Conservation (phyloP, 345 rosid genomes). For the Rhizophora apiculata region DNA sequence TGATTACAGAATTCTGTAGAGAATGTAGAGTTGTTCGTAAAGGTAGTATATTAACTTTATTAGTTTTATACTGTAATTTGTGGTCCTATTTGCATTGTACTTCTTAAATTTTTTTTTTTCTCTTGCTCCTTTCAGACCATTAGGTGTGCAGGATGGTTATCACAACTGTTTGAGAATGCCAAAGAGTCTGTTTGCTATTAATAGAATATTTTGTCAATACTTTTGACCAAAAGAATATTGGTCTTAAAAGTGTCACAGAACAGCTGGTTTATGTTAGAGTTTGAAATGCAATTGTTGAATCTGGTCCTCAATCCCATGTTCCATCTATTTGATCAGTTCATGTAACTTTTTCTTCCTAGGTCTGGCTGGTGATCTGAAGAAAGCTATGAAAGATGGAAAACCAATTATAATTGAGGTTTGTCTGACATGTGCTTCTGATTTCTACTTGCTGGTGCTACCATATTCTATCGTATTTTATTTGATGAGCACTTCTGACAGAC, state of each 20-base stretch:
- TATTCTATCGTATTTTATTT: not conserved
- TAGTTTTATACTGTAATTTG: not conserved
- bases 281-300: too few species aligned
- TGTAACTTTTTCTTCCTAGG: constrained; percentile 46
- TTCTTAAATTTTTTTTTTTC: constrained; percentile 3
- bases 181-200: constrained; percentile 5
- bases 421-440: not conserved
- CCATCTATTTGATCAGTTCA: constrained; percentile 6
- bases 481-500: too few species aligned
- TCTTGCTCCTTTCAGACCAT: not conserved
- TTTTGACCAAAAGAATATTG: not conserved
- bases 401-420: constrained; percentile 93
- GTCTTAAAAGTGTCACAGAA: not conserved
- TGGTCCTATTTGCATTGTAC: not conserved
- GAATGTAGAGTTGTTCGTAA: constrained; percentile 97
- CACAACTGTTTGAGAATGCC: not conserved
- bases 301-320: too few species aligned
- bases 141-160: not conserved
- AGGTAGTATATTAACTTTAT: constrained; percentile 45
- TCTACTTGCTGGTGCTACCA: not conserved
- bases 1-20: constrained; percentile 88
- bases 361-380: constrained; percentile 96
- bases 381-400: constrained; percentile 99
- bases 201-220: constrained; percentile 4
- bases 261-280: too few species aligned